Evolutionary conservation across 345 rosid genomes (phyloP).

Genomic region (Anastatica hierochuntica): DNA sequence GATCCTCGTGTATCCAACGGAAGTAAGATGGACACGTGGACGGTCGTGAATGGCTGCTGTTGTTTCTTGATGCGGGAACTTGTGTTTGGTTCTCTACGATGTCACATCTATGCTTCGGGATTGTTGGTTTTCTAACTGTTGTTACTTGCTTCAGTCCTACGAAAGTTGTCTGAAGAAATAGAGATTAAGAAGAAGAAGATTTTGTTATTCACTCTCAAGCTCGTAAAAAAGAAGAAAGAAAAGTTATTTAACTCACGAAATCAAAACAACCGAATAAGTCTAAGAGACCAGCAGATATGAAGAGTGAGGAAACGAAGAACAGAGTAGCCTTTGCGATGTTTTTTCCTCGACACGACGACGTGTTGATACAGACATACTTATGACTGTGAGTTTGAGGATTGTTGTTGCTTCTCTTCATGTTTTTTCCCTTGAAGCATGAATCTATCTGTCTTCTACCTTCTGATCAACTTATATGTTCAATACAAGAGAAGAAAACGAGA

Average conservation of each 20-base stretch:
- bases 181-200: background rate
- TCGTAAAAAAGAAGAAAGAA: background rate
- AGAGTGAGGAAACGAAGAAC: constrained; percentile 1
- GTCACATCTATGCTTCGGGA: constrained; percentile 20
- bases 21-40: constrained; percentile 52
- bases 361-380: background rate
- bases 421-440: constrained; percentile 9
- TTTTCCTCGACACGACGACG: constrained; percentile 17
- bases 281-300: constrained; percentile 25
- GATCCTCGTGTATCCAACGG: constrained; percentile 75
- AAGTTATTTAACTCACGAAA: constrained; percentile 9
- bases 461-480: background rate
- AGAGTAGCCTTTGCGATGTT: constrained; percentile 21
- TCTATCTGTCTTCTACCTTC: background rate
- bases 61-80: background rate
- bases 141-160: constrained; percentile 17
- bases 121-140: constrained; percentile 16
- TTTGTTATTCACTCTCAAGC: background rate
- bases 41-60: constrained; percentile 6
- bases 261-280: constrained; percentile 16
- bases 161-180: constrained; percentile 9
- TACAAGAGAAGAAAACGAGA: background rate
- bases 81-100: constrained; percentile 16
- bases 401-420: constrained; percentile 21
- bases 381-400: constrained; percentile 11